Evolutionary conservation across 306 rosid genomes (phyloP).

Genomic region (Citrullus mucosospermus): DNA sequence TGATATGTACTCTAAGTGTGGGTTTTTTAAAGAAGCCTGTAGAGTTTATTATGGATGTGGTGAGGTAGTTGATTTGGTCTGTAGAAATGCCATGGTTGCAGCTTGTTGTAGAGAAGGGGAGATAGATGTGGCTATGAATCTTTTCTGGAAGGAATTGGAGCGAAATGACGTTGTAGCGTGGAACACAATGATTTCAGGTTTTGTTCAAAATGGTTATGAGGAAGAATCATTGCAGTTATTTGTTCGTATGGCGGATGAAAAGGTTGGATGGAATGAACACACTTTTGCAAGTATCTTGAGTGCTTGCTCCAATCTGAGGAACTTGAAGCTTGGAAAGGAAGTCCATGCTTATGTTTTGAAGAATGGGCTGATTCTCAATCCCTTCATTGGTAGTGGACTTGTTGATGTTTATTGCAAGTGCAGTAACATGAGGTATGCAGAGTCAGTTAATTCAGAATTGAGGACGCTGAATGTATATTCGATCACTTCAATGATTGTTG

Average conservation of each 20-base stretch:
- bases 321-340: conserved; percentile 40
- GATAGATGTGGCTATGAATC: conserved; percentile 42
- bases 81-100: conserved; percentile 70
- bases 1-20: conserved; percentile 74
- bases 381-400: conserved; percentile 49
- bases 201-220: conserved; percentile 38
- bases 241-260: conserved; percentile 33
- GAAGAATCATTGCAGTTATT: conserved; percentile 46
- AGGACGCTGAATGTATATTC: conserved; percentile 28
- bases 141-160: conserved; percentile 35
- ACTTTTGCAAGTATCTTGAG: conserved; percentile 56
- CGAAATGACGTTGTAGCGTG: conserved; percentile 50
- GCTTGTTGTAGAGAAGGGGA: conserved; percentile 67
- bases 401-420: conserved; percentile 68
- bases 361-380: conserved; percentile 30
- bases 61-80: conserved; percentile 36
- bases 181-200: conserved; percentile 72
- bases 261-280: conserved; percentile 39
- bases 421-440: conserved; percentile 48
- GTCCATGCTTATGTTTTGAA: conserved; percentile 56
- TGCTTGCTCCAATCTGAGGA: conserved; percentile 49
- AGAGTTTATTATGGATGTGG: conserved; percentile 24
- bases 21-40: conserved; percentile 39
- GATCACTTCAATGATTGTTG: conserved; percentile 43
- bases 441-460: conserved; percentile 25